Base-by-base conservation (phyloP, 2,329 filamentous ascomycete species). In the Ceratocystis papillata region DNA sequence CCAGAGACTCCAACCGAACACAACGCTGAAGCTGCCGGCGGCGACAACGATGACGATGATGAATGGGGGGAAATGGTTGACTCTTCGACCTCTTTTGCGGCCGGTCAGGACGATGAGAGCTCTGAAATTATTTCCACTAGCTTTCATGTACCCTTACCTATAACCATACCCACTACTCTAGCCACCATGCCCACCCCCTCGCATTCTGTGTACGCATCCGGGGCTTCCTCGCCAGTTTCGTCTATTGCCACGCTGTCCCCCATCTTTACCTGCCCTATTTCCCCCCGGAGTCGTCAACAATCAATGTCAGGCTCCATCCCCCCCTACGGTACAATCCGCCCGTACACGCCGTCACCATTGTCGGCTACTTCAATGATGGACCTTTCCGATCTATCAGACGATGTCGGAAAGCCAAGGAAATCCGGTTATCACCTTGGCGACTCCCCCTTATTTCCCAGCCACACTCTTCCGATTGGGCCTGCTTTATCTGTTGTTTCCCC, bases 21-120 rank as follows among this genome's bases (percentile, higher is more conserved):
- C 53, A 22, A 59, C 8, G 15, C 55, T 37, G n/a, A 69, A 70
- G 60, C 57, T 41, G 71, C 70, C 0, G 72, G 76, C 5, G 75
- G 78, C 0, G 79, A 82, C 3, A 80, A 83, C 55, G 82, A 84
- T 41, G 75, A 78, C 0, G 79, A 82, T 4, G 80, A 83, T 57
- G 82, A 84, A 46, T 85, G 82, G 82, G 82, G 82, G 1, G 82
- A 85, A 68, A 85, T 85, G 82, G 76, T 85, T 33, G 55, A 59
- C 10, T 63, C 66, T 4, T 50, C 50, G 12, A 33, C 63, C 20
- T 33, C 60, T 25, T 20, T 44, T 64, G 22, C 45, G 33, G 30
- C 33, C 5, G 46, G 63, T 20, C 37, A 65, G 28, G 45, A 45
- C 25, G 30, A 65, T 12, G 45, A 46, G 5, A 65, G 59, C 45